A percentile compares a stretch with the other conserved stretches of the same genome.
These are phyloP conservation scores for Cinnamomum micranthum DNA, from an alignment of 164 flowering plant species.

Conservation along the genomic window DNA sequence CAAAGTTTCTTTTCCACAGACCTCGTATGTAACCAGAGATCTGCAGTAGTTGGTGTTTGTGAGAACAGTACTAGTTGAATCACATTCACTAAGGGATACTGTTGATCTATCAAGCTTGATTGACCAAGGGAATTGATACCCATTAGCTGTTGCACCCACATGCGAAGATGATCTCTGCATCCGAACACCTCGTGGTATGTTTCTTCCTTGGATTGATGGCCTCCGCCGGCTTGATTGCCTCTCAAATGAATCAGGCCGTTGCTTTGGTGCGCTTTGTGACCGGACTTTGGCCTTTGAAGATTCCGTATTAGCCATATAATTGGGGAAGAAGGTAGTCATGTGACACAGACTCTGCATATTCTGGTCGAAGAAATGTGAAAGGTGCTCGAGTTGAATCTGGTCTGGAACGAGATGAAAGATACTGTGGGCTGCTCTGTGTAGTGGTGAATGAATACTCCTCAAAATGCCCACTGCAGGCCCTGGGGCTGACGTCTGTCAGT, in stretches of 20 bases:
- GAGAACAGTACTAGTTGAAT: slow-evolving; percentile 74
- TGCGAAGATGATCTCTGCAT: slow-evolving; percentile 96
- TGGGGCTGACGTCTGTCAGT: slow-evolving; percentile 66
- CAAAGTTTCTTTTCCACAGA: slow-evolving; percentile 26
- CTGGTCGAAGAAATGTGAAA: slow-evolving; percentile 46
- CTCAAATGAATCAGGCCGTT: slow-evolving; percentile 66
- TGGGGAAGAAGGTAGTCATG: slow-evolving; percentile 70
- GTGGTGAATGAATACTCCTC: slow-evolving; percentile 68
- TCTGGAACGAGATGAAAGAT: slow-evolving; percentile 51
- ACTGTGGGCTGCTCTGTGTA: slow-evolving; percentile 81
- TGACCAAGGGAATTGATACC: slow-evolving; percentile 73
- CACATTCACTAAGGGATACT: slow-evolving; percentile 80
- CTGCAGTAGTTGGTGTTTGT: slow-evolving; percentile 72
- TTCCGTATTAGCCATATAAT: slow-evolving; percentile 93
- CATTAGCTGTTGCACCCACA: slow-evolving; percentile 54
- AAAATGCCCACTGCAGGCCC: slow-evolving; percentile 71
- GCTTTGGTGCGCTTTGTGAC: slow-evolving; percentile 95
- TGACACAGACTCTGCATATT: slow-evolving; percentile 56
- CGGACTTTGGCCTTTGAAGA: slow-evolving; percentile 84
- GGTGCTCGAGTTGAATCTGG: slow-evolving; percentile 42
- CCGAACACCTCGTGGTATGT: slow-evolving; percentile 59
- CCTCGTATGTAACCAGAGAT: slow-evolving; percentile 68
- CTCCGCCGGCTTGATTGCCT: slow-evolving; percentile 65
- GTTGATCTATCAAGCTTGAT: slow-evolving; percentile 75
- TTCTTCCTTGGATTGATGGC: slow-evolving; percentile 70